phyloP scores from a whole-genome alignment of 371 early-diverging fungal genomes.

The Mucor irregularis region DNA sequence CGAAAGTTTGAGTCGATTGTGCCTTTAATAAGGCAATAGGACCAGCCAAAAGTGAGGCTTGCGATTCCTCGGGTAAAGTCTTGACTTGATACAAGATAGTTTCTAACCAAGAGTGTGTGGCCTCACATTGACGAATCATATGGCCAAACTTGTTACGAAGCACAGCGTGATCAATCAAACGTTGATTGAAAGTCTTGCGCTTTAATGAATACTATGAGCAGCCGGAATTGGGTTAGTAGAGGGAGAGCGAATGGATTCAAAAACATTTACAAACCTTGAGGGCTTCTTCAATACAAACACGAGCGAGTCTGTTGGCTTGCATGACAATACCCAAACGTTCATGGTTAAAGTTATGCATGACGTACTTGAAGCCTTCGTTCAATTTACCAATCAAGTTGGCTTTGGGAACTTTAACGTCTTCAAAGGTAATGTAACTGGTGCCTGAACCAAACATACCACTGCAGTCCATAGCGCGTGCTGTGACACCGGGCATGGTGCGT shows the following conservation, averaged over 20 bases:
- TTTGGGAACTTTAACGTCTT: conserved; percentile 83
- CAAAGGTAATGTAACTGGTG: conserved; percentile 69
- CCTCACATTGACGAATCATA: conserved; percentile 73
- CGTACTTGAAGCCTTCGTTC: conserved; percentile 84
- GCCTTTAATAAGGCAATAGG: conserved; percentile 73
- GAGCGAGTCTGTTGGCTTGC: conserved; percentile 80
- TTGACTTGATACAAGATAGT: conserved; percentile 47
- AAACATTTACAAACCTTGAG: conserved; percentile 49
- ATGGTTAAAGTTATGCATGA: conserved; percentile 72
- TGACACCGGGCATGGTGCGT: conserved; percentile 75
- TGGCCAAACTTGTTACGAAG: conserved; percentile 68
- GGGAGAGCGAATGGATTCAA: no score
- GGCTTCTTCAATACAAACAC: conserved; percentile 83
- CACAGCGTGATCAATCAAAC: conserved; percentile 68
- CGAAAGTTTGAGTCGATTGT: conserved; percentile 68
- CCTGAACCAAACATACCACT: conserved; percentile 69
- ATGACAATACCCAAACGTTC: conserved; percentile 78
- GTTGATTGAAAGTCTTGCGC: conserved; percentile 82
- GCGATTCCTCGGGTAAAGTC: conserved; percentile 51
- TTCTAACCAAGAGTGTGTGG: conserved; percentile 74
- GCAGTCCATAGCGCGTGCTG: conserved; percentile 33
- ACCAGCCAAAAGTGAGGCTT: conserved; percentile 63
- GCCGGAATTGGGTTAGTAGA: background rate
- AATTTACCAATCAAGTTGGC: conserved; percentile 81
- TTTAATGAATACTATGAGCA: conserved; percentile 69